Base-by-base conservation (phyloP, 1,284 basidiomycete genomes). In the Bjerkandera adusta region DNA sequence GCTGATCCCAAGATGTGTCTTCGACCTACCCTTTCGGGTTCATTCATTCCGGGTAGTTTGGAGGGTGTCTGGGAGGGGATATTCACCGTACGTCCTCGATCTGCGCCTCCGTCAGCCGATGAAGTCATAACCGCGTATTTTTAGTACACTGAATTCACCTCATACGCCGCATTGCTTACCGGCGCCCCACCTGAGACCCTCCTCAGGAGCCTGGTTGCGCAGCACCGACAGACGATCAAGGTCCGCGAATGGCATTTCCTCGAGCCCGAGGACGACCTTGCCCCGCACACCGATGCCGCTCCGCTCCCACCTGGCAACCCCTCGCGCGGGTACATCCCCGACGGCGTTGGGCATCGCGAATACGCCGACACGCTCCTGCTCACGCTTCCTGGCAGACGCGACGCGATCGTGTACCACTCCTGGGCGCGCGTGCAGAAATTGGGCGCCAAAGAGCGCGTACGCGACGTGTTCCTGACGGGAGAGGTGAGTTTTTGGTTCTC, bases 221-320 rank as follows among this genome's bases (percentile, higher is more conserved):
- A 81, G 51, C 85, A 89, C 57, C 75, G 73, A n/a, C 87, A 89
- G 58, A 85, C 84, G 0, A 89, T 86, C 85, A 83, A 79, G 59
- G 65, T 89, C 13, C 77, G 79, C 25, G 86, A 89, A 63, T 79
- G 89, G 55, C 77, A 86, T 57, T 67, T 86, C 11, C 55, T 75
- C 36, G 57, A 56, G 12, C 52, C 52, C 11, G 57, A 57, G 18
- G 59, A 52, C 21, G 48, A 60, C 7, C 48, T 55, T 15, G 63
- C 68, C 33, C 15, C 15, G 27, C 39, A 25, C 12, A 20, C 15
- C n/a, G 12, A 5, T 10, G 12, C 21, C n/a, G 10, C 8, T 24
- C 67, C 68, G 12, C 48, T 70, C 3, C 51, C 62, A 0, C 51
- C 62, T 0, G 70, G 70, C 1, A 65, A 66, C 43, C 61, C 69